phyloP scores from a whole-genome alignment of 305 asterid species.

The Solanum chacoense region DNA sequence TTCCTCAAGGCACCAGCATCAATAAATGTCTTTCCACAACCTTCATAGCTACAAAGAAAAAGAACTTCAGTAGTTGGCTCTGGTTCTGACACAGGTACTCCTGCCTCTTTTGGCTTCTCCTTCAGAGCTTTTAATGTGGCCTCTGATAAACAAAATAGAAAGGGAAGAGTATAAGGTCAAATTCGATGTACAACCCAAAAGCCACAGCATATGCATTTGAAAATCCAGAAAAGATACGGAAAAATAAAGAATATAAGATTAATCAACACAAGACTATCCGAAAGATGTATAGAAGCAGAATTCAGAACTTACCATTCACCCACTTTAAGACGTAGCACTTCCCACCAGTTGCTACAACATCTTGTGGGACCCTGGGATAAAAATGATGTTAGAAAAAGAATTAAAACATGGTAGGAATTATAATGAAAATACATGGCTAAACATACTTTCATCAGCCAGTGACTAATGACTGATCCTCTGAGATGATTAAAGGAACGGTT shows the following conservation, averaged over 20 bases:
- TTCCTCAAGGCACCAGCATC: slow-evolving; percentile 96
- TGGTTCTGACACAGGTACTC: slow-evolving; percentile 64
- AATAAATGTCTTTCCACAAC: slow-evolving; percentile 95
- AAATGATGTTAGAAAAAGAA: slow-evolving; percentile 1
- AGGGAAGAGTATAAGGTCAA: slow-evolving; percentile 2
- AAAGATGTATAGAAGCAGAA: not conserved
- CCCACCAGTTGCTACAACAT: slow-evolving; percentile 77
- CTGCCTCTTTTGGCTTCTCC: slow-evolving; percentile 59
- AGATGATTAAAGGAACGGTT: not conserved
- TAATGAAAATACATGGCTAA: not conserved
- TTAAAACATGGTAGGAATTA: not conserved
- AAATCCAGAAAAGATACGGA: not conserved
- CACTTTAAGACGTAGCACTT: slow-evolving; percentile 63
- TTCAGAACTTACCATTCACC: slow-evolving; percentile 62
- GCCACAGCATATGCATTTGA: not conserved
- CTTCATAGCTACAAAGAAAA: slow-evolving; percentile 92
- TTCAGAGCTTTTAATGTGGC: slow-evolving; percentile 51
- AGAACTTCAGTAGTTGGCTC: slow-evolving; percentile 97
- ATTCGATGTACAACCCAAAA: not conserved
- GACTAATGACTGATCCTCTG: not conserved
- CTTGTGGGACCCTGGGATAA: slow-evolving; percentile 72
- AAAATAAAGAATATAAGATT: not conserved
- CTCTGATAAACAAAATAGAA: slow-evolving; percentile 31
- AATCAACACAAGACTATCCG: not conserved
- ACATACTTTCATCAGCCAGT: not conserved